Conservation (phyloP, 495 filamentous ascomycete genomes). For the Zalerion maritima region DNA sequence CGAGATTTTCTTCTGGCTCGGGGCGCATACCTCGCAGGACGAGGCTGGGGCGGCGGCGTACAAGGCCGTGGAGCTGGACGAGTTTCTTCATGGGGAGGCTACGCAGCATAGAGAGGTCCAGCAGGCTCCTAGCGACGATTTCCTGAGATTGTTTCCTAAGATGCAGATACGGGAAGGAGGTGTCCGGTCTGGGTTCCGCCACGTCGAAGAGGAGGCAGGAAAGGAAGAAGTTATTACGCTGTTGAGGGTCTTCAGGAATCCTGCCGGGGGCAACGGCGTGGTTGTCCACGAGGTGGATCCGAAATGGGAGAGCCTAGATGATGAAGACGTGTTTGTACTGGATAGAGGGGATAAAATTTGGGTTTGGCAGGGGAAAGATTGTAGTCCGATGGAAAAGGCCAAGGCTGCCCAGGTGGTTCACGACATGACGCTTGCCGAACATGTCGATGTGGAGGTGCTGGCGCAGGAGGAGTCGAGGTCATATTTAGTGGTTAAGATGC, state of each 20-base stretch:
- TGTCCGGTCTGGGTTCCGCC: conserved; percentile 42
- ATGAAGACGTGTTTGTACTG: conserved; percentile 46
- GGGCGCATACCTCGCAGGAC: conserved; percentile 43
- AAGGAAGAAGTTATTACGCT: conserved; percentile 30
- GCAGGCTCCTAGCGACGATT: conserved; percentile 38
- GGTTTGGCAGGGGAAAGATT: conserved; percentile 49
- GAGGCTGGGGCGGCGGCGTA: conserved; percentile 51
- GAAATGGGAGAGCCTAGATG: conserved; percentile 43
- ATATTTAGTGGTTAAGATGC: conserved; percentile 33
- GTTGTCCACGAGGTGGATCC: conserved; percentile 50
- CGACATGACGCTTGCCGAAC: conserved; percentile 45
- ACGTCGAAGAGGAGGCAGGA: conserved; percentile 33
- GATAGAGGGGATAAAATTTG: conserved; percentile 46
- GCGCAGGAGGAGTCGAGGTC: conserved; percentile 41
- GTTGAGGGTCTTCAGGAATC: conserved; percentile 43
- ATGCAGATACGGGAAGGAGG: conserved; percentile 41
- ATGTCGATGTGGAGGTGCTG: conserved; percentile 46
- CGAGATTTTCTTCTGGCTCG: conserved; percentile 49
- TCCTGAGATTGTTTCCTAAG: conserved; percentile 40
- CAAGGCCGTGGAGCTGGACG: conserved; percentile 51
- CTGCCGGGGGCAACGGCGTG: conserved; percentile 27
- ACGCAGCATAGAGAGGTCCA: conserved; percentile 46
- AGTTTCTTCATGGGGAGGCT: conserved; percentile 43
- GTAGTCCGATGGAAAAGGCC: conserved; percentile 49
- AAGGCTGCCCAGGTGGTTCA: conserved; percentile 49